A percentile compares a stretch with the other conserved stretches of the same genome.
These are phyloP conservation scores for Penicillium sp. DNA, from an alignment of 2,329 filamentous ascomycete genomes.

Conservation along the genomic window DNA sequence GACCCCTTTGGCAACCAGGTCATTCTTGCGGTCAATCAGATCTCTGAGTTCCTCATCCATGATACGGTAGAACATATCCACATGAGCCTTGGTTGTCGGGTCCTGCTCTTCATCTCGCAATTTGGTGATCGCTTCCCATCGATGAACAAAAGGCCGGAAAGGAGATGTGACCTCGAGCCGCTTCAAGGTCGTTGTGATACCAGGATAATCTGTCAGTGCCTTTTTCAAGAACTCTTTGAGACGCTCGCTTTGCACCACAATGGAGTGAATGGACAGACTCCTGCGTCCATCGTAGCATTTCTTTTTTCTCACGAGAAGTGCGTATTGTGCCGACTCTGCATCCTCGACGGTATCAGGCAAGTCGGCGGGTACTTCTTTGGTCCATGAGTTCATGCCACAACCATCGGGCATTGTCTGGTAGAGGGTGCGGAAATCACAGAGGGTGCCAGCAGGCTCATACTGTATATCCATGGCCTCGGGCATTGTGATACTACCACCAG, in stretches of 20 bases:
- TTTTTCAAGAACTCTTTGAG: slow-evolving; percentile 50
- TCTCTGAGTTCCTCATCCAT: slow-evolving; percentile 47
- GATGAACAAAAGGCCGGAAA: slow-evolving; percentile 58
- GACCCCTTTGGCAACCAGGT: slow-evolving; percentile 47
- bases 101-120: slow-evolving; percentile 40
- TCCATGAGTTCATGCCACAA: slow-evolving; percentile 48
- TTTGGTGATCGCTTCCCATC: slow-evolving; percentile 47
- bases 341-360: slow-evolving; percentile 52
- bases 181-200: slow-evolving; percentile 52
- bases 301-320: slow-evolving; percentile 52
- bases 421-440: slow-evolving; percentile 40
- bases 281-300: slow-evolving; percentile 53
- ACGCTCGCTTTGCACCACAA: slow-evolving; percentile 56
- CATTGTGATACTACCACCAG: background rate
- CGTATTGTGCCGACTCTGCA: slow-evolving; percentile 53
- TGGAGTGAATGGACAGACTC: slow-evolving; percentile 52
- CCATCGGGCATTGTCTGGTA: slow-evolving; percentile 46
- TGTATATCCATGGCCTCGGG: background rate
- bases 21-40: slow-evolving; percentile 43
- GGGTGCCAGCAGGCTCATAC: slow-evolving; percentile 22
- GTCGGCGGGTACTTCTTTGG: slow-evolving; percentile 48
- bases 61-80: slow-evolving; percentile 42
- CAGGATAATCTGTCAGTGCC: slow-evolving; percentile 52
- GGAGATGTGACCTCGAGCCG: slow-evolving; percentile 53
- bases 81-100: slow-evolving; percentile 39